Evolutionary conservation across 306 rosid genomes (phyloP), one percentile per base, ranked within the genome.

Genomic region (Vigna angularis): DNA sequence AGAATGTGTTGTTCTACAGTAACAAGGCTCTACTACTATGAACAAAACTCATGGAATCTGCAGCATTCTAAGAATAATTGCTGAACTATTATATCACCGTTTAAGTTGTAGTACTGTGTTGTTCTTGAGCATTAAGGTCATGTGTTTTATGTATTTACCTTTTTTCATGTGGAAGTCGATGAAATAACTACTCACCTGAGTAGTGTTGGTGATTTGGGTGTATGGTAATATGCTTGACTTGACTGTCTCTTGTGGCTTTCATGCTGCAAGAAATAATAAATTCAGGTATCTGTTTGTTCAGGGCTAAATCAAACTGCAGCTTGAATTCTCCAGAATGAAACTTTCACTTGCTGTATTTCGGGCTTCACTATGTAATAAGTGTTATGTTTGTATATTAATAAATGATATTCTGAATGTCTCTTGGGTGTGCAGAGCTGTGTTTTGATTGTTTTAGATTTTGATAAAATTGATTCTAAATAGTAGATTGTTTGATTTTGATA

Each of bases 1-100:
- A 59, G 89, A 88, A 84, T 95, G 98, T 81, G 80, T 91, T 45
- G 98, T 95, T 84, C 86, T 80, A 30, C 90, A 85, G 83, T 88
- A 63, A 86, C 64, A 49, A 40, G 58, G 52, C 56, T 57, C 20
- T 20, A 55, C 22, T 3, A 55, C 4, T 18, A 62, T 42, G 75
- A 76, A 78, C 75, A 75, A 9, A 45, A 48, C 77, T 79, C 68
- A 68, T 80, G 44, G 77, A 13, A 67, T 75, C 20, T 64, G 71
- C 16, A 44, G 66, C 86, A 74, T 44, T 66, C 75, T 22, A 55
- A 51, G 66, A 68, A 70, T 38, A 36, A 53, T 76, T 81, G 81
- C 74, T 78, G 83, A 73, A 44, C 71, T 59, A 36, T 76, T 59
- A 49, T 75, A 78, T 81, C 52, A 42, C 53, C 74, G 84, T 83